Conservation (phyloP, 192 early-diverging fungal genomes). For the Chytriomyces sp. region DNA sequence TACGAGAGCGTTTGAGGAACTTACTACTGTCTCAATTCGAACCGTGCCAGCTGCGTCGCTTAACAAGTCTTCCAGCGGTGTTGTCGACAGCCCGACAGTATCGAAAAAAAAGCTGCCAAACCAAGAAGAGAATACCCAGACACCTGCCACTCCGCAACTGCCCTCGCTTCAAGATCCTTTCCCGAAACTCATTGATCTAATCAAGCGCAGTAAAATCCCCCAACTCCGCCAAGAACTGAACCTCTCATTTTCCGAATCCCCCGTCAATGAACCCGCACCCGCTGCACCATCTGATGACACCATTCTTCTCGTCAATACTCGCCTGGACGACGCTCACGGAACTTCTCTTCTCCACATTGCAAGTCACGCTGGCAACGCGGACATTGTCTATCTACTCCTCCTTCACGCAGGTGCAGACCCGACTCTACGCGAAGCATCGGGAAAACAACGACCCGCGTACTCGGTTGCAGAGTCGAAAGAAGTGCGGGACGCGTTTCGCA, state of each 20-base stretch:
- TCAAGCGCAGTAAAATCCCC: conserved; percentile 66
- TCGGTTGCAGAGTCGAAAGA: conserved; percentile 74
- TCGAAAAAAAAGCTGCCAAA: conserved; percentile 11
- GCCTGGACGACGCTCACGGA: conserved; percentile 43
- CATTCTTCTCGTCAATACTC: conserved; percentile 32
- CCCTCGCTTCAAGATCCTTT: conserved; percentile 40
- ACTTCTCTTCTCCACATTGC: conserved; percentile 79
- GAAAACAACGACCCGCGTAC: conserved; percentile 61
- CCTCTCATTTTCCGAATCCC: conserved; percentile 42
- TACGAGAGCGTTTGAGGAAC: conserved; percentile 66
- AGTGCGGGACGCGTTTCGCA: conserved; percentile 73
- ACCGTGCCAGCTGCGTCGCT: neutral
- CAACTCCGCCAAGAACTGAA: conserved; percentile 58
- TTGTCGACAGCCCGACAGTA: neutral
- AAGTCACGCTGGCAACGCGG: conserved; percentile 54
- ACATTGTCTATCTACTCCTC: conserved; percentile 63
- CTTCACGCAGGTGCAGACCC: conserved; percentile 82
- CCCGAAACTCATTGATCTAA: conserved; percentile 62
- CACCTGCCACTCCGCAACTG: conserved; percentile 34
- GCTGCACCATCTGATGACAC: neutral
- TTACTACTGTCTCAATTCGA: conserved; percentile 61
- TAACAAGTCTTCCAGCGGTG: neutral
- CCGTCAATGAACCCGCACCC: conserved; percentile 29
- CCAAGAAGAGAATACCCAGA: conserved; percentile 10
- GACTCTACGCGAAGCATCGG: conserved; percentile 44